These are phyloP conservation scores for Atalantia buxifolia DNA, from an alignment of 345 rosid genomes.

Conservation along the genomic window DNA sequence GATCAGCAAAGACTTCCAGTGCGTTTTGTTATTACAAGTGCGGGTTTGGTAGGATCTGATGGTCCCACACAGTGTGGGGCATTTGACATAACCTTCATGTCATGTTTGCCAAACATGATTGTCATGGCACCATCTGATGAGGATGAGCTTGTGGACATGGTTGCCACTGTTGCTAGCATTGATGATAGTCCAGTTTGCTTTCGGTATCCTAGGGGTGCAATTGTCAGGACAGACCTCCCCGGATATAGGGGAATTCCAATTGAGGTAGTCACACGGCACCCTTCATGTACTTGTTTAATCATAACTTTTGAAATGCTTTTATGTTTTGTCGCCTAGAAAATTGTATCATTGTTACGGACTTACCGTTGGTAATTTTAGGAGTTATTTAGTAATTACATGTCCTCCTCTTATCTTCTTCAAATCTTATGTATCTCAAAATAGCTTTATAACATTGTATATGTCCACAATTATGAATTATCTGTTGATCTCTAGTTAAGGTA, in stretches of 20 bases:
- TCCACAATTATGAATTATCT: too few relatives aligned
- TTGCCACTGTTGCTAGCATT: slow-evolving; percentile 70
- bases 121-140: slow-evolving; percentile 95
- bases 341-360: background rate
- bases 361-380: background rate
- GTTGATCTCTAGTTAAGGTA: too few relatives aligned
- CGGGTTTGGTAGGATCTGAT: slow-evolving; percentile 88
- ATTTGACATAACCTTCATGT: slow-evolving; percentile 89
- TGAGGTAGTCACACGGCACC: slow-evolving; percentile 45
- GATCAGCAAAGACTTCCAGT: slow-evolving; percentile 86
- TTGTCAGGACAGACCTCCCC: slow-evolving; percentile 45
- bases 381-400: background rate
- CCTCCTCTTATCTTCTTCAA: background rate
- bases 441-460: background rate
- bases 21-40: slow-evolving; percentile 83
- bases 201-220: slow-evolving; percentile 82
- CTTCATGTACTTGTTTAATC: slow-evolving; percentile 1
- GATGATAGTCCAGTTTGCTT: slow-evolving; percentile 85
- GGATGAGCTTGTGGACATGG: slow-evolving; percentile 86
- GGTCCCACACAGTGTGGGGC: slow-evolving; percentile 87
- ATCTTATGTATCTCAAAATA: background rate
- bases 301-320: background rate
- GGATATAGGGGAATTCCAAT: slow-evolving; percentile 53
- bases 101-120: slow-evolving; percentile 95
- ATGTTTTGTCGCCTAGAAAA: background rate